phyloP scores from a whole-genome alignment of 106 monocot species.

The Cymbidium sinense region DNA sequence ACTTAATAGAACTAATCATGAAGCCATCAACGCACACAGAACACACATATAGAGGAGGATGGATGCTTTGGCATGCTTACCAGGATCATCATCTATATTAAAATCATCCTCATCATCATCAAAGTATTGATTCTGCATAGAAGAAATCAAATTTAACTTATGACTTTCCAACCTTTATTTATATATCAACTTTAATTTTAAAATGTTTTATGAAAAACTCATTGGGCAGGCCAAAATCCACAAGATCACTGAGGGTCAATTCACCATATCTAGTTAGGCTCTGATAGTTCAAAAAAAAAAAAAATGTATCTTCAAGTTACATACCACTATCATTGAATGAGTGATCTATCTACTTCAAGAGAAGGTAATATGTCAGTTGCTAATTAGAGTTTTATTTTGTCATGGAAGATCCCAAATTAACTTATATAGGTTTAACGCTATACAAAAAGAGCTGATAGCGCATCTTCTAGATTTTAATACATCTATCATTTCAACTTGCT shows the following conservation, averaged over 20 bases:
- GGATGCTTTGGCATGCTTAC: slow-evolving; percentile 1
- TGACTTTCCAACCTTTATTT: not conserved
- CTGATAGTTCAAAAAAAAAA: not conserved
- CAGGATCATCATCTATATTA: slow-evolving; percentile 12
- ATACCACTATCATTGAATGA: too few species aligned
- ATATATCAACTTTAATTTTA: not conserved
- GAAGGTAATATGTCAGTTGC: too few species aligned
- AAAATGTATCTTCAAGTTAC: not conserved
- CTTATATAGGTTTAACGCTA: not conserved
- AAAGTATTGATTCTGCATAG: slow-evolving; percentile 15
- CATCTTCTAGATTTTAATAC: not conserved
- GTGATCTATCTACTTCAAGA: too few species aligned
- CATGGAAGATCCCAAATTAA: not conserved
- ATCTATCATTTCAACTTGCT: not conserved
- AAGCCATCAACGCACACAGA: too few species aligned
- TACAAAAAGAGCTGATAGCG: not conserved
- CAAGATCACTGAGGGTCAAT: not conserved
- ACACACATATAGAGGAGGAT: not conserved
- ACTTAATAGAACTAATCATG: too few species aligned
- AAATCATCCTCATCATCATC: slow-evolving; percentile 22
- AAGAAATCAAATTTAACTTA: not conserved
- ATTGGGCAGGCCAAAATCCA: too few species aligned
- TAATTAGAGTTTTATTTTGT: not conserved
- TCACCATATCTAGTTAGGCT: not conserved
- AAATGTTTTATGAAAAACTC: too few species aligned